Evolutionary conservation across 2,329 filamentous ascomycete species (phyloP), one percentile per base, ranked within the genome.

Genomic region (Calonectria leucothoes): DNA sequence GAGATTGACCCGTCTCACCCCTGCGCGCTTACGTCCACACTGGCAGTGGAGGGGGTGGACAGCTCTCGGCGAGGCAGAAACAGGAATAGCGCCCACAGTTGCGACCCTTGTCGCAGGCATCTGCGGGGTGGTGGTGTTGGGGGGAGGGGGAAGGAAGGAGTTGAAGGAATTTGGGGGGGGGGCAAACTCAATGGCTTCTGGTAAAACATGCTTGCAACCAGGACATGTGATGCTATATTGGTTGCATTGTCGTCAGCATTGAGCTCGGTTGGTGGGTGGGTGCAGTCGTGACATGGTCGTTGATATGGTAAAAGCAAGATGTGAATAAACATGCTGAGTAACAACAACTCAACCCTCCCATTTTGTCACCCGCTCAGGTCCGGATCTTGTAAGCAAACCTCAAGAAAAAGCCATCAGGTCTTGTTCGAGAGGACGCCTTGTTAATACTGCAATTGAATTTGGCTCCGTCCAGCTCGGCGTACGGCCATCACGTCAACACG

Each of bases 11-110:
- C 66, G 55, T 55, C 45, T 51, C n/a, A 70, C 39, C 67, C 64
- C 55, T 69, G 65, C 23, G 45, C 11, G 52, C 52, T 52, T 27
- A 69, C 39, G 6, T 51, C 57, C 35, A 23, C 49, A 37, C 23
- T 42, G 49, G 35, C 49, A 37, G 33, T 42, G 49, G 35, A 12
- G 20, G 42, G 29, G 39, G 25, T 2, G n/a, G 25, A n/a, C 27
- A 33, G 39, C 3, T 48, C 39, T 74, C 78, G 78, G 78, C 78
- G 75, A 76, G 68, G 37, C 75, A 72, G 72, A 74, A 79, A 72
- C 63, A 29, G 76, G 76, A n/a, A 77, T 78, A 74, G 77, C 57
- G 70, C 37, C 48, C 31, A 29, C 57, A 33, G 37, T 15, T 25
- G 35, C 3, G 17, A 39, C 14, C 14, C 35, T 45, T 20, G 37